Base-by-base conservation (phyloP, 768 basidiomycete species). In the Brasilioporus rufonigricans region DNA sequence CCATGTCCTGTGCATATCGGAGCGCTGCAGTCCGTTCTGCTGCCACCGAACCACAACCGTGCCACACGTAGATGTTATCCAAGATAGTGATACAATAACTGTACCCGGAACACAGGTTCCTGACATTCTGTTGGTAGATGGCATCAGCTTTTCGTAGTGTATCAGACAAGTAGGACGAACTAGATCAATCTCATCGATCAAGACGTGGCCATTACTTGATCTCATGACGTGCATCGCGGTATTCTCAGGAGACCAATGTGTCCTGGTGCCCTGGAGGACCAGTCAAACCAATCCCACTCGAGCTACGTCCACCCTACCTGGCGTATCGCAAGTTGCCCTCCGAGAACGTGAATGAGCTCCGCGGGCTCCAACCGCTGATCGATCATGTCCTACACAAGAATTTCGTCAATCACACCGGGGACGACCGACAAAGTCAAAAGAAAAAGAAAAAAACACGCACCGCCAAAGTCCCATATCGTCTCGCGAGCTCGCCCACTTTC, bases 221-320 rank as follows among this genome's bases (percentile, higher is more conserved):
- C 89, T 80, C 32, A 91, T 77, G 45, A 85, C 73, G 56, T 92
- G 90, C 88, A 93, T 91, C 1, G 89, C 76, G 6, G 89, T 91
- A 59, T 93, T 92, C 46, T 91, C 90, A 1, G 80, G 66, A 12
- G 82, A 80, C 91, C 91, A 93, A 63, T 85, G 88, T 7, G 76
- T 76, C 44, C 91, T 80, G 27, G 79, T 73, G 19, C 91, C 91
- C 85, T 92, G 52, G 31, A 13, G 36, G 14, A 59, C 54, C 16
- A 45, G 31, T 58, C 50, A 65, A 24, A 11, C 11, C 38, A 38
- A 33, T 11, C 5, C 4, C n/a, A 44, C n/a, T n/a, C 13, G 12
- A 41, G 44, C 46, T 8, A 21, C n/a, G 16, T 24, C 16, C 19
- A 51, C 70, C 58, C 58, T 57, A 89, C 89, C 78, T 92, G 90